Evolutionary conservation across 2,329 filamentous ascomycete species (phyloP).

Genomic region (Penicillium sp.): DNA sequence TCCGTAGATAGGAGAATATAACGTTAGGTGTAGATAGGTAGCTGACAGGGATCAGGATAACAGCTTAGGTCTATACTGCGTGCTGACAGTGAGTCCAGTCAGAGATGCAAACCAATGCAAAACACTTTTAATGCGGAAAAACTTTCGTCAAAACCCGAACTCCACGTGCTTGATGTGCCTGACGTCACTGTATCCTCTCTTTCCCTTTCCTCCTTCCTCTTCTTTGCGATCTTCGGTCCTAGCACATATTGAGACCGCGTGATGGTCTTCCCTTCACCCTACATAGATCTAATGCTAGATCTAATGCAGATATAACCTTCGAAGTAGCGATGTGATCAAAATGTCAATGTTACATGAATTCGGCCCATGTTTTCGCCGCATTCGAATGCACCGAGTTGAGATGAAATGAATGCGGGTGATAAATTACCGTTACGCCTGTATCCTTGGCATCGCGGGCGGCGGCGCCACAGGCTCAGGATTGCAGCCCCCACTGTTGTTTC

Average conservation of each 20-base stretch:
- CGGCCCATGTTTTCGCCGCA: constrained; percentile 14
- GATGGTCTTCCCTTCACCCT: not conserved
- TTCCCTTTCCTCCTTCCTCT: not conserved
- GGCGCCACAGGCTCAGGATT: too few species aligned
- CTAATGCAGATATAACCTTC: too few species aligned
- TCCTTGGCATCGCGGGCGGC: constrained; percentile 1
- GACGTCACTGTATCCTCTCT: constrained; percentile 1
- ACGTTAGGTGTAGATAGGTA: not conserved
- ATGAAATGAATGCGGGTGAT: not conserved
- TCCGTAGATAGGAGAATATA: not conserved
- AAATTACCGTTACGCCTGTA: constrained; percentile 6
- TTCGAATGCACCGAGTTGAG: constrained; percentile 2
- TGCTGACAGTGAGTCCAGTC: too few species aligned
- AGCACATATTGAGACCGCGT: not conserved
- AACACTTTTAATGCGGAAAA: too few species aligned
- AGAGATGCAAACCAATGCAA: too few species aligned
- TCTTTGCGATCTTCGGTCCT: not conserved
- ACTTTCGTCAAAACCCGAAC: not conserved
- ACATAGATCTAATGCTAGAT: not conserved
- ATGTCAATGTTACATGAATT: not conserved
- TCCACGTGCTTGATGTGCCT: constrained; percentile 1
- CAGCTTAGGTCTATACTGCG: too few species aligned
- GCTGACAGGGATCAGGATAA: too few species aligned
- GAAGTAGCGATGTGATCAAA: not conserved
- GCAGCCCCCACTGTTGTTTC: too few species aligned